Base-by-base conservation (phyloP, 2,329 filamentous ascomycete species). In the Aureobasidium sp. region DNA sequence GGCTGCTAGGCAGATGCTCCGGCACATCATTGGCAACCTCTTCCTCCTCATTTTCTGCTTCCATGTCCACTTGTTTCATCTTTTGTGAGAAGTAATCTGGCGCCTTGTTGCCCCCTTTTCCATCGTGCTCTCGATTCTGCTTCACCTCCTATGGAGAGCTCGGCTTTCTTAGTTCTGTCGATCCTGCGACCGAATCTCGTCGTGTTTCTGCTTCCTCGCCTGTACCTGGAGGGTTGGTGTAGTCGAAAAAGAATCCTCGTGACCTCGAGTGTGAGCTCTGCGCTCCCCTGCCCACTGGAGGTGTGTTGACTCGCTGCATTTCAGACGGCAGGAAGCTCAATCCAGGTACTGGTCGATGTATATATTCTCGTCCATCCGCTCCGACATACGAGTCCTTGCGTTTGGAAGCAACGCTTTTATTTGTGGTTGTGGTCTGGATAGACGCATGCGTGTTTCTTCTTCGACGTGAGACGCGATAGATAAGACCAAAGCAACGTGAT, bases 1-100 rank as follows among this genome's bases (percentile, higher is more conserved):
- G 76, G 57, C 75, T 77, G 49, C 62, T 73, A 15, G 73, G 73
- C 10, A 78, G 64, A 65, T 79, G 77, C 61, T 79, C 77, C 2
- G 76, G 76, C 10, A 77, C 67, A 50, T 75, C 72, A 63, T 75
- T 70, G 15, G 68, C 66, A n/a, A 55, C 6, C 7, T 59, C 44
- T 16, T 61, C 48, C 10, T 63, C 55, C 16, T 59, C 63, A 3
- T 62, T 44, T 36, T 44, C 53, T 4, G 48, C 37, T 13, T 49
- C 57, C 44, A 32, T 54, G 16, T 50, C 34, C 11, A 44, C 49
- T 32, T 64, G 64, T 50, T 34, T 62, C 36, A 60, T 58, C 21
- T 55, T 47, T 53, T 62, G 54, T 5, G 59, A 50, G 41, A 65
- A 65, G 37, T 62, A 60, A 34, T 63, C 61, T 15, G 57, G 54